Conservation (phyloP, 2,329 filamentous ascomycete species). For the Aureobasidium namibiae region DNA sequence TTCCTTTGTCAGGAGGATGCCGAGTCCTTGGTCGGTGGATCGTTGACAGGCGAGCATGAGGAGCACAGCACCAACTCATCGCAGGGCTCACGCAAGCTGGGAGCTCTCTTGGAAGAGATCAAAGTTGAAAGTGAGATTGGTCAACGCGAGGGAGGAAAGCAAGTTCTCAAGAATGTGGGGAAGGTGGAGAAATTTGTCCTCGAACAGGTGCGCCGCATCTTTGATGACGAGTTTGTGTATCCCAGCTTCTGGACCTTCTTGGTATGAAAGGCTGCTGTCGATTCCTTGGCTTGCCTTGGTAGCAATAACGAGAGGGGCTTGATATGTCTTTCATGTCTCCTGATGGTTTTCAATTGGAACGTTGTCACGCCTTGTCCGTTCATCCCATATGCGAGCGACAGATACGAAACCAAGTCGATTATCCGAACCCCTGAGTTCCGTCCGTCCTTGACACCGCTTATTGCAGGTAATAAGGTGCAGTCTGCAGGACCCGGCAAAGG, state of each 20-base stretch:
- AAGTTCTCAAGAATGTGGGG: constrained; percentile 94
- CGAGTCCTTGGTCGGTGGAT: constrained; percentile 49
- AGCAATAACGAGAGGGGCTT: neutral
- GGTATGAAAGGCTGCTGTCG: constrained; percentile 45
- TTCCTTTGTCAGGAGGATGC: constrained; percentile 92
- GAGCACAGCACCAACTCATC: neutral
- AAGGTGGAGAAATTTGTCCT: constrained; percentile 98
- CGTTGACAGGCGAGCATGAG: constrained; percentile 21
- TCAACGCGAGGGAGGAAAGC: constrained; percentile 80
- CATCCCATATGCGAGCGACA: neutral
- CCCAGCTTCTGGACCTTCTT: constrained; percentile 98
- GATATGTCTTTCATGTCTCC: neutral
- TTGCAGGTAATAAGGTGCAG: neutral
- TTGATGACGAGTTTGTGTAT: constrained; percentile 97
- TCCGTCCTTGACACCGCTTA: neutral
- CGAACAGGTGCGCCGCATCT: constrained; percentile 92
- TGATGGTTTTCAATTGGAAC: neutral
- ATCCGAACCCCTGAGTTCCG: neutral
- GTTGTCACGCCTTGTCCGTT: neutral
- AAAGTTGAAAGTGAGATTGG: constrained; percentile 97
- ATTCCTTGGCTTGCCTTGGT: neutral
- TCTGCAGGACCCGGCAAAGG: constrained; percentile 5
- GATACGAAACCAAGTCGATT: neutral
- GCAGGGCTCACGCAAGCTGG: constrained; percentile 41
- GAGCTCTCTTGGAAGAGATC: constrained; percentile 82